Percentiles rank a stretch among this genome's conserved stretches.
These are phyloP conservation scores for Mortierella sp. DNA, from an alignment of 371 early-diverging fungal genomes.

Conservation along the genomic window DNA sequence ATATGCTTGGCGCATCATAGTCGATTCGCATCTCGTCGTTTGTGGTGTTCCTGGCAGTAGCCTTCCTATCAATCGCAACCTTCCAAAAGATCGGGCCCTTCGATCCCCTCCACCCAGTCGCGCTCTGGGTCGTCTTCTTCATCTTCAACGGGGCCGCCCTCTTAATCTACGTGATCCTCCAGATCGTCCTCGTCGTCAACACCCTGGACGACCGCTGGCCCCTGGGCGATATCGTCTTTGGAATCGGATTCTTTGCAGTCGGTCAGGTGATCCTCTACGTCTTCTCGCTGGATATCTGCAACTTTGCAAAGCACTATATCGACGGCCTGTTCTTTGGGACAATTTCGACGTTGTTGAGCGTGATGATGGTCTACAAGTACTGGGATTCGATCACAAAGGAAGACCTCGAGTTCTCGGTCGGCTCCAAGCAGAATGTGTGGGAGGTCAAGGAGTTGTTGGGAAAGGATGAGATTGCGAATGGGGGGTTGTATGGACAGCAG, in stretches of 20 bases:
- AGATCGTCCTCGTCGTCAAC: slow-evolving; percentile 92
- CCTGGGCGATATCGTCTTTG: slow-evolving; percentile 92
- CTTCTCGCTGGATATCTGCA: slow-evolving; percentile 86
- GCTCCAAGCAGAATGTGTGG: slow-evolving; percentile 92
- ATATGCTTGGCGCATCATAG: slow-evolving; percentile 56
- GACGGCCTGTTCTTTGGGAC: slow-evolving; percentile 97
- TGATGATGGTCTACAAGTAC: slow-evolving; percentile 99
- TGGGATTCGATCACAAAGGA: slow-evolving; percentile 99
- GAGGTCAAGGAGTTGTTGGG: slow-evolving; percentile 87
- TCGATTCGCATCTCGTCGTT: slow-evolving; percentile 88
- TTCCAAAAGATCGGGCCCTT: slow-evolving; percentile 80
- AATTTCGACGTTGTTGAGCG: slow-evolving; percentile 89
- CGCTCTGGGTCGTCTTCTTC: slow-evolving; percentile 90
- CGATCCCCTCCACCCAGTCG: slow-evolving; percentile 72
- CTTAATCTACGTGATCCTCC: slow-evolving; percentile 88
- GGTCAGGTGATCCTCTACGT: slow-evolving; percentile 88
- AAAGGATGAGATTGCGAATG: slow-evolving; percentile 59
- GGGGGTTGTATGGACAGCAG: slow-evolving; percentile 28
- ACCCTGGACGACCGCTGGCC: slow-evolving; percentile 98
- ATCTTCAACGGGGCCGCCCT: slow-evolving; percentile 87
- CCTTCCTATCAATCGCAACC: slow-evolving; percentile 88
- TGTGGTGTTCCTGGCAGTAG: slow-evolving; percentile 80
- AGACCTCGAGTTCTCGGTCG: slow-evolving; percentile 97
- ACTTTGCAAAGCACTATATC: slow-evolving; percentile 92
- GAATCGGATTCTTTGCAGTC: slow-evolving; percentile 85